Evolutionary conservation across 345 rosid species (phyloP).

Genomic region (Moricandia arvensis): DNA sequence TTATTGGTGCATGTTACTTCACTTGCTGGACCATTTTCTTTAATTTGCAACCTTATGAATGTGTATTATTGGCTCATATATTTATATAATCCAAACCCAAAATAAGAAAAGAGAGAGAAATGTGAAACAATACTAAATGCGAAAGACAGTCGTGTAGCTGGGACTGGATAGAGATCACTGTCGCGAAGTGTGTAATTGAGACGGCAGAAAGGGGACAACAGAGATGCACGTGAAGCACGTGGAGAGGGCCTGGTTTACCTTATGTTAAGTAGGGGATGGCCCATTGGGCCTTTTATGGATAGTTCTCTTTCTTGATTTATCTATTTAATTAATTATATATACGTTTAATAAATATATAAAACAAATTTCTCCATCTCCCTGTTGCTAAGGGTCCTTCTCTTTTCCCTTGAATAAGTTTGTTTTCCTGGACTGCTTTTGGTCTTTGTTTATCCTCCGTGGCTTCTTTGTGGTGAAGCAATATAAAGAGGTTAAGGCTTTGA

Average conservation of each 20-base stretch:
- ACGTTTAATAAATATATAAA: conserved; percentile 9
- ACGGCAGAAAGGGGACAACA: conserved; percentile 30
- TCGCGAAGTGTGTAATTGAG: conserved; percentile 27
- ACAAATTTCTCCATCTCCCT: no score
- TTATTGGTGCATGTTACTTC: conserved; percentile 27
- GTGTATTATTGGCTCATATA: background rate
- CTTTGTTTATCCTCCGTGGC: no score
- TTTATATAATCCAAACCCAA: background rate
- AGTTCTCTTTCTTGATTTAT: background rate
- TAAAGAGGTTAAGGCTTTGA: no score
- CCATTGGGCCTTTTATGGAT: conserved; percentile 30
- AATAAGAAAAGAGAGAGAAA: background rate
- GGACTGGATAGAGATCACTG: conserved; percentile 23
- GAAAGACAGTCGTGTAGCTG: conserved; percentile 19
- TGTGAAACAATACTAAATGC: background rate
- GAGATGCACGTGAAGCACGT: conserved; percentile 34
- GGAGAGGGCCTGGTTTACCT: conserved; percentile 20
- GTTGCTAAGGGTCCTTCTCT: no score
- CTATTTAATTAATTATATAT: background rate
- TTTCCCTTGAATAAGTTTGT: no score
- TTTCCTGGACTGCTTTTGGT: no score
- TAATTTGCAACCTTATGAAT: conserved; percentile 15
- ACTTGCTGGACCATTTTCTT: conserved; percentile 16
- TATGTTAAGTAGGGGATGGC: conserved; percentile 20
- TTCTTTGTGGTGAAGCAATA: no score